Evolutionary conservation across 2,329 filamentous ascomycete species (phyloP), one percentile per base, ranked within the genome.

Genomic region (Sporothrix pseudoabietina): DNA sequence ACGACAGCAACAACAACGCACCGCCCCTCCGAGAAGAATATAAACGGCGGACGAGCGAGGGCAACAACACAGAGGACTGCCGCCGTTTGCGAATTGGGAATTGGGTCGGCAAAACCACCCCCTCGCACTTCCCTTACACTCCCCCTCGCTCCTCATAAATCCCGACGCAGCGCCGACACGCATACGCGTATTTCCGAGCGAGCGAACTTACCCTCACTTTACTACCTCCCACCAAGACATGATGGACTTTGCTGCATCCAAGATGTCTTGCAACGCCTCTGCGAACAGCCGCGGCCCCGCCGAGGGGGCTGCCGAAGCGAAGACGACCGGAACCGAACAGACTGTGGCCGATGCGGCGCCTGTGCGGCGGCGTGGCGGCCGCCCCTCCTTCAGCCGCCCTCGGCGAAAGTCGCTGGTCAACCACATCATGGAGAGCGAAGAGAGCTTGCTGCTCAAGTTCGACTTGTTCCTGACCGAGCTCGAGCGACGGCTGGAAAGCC

Each of bases 381-480:
- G 87, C 77, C 90, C 89, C 2, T 87, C 86, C 72, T 88, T 88
- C 74, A 82, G 87, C 71, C 87, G 86, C 1, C 82, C 80, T 41
- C 78, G 88, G 77, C 83, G 88, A 76, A 88, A 86, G 76, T 90
- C 88, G 12, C 82, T 89, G n/a, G 85, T 89, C 52, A 85, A 86
- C 77, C 84, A 87, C 71, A 85, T 88, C 75, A 87, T 90, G 83
- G 89, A 91, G 57, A 85, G 87, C 52, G 89, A 91, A 76, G 89
- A 91, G 77, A 83, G 85, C 30, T 80, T 91, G 44, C 78, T 91
- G 71, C 83, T 91, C 71, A 90, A 87, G 84, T 88, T 96, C 69
- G 93, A 96, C 79, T 83, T 92, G 69, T 96, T 97, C 81, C 86
- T 99, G 72, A 87, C 91, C 54, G 94, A 98, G 80, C 87, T 99